A percentile compares a stretch with the other conserved stretches of the same genome.
Conservation (phyloP, 306 rosid species). For the Lotus japonicus region DNA sequence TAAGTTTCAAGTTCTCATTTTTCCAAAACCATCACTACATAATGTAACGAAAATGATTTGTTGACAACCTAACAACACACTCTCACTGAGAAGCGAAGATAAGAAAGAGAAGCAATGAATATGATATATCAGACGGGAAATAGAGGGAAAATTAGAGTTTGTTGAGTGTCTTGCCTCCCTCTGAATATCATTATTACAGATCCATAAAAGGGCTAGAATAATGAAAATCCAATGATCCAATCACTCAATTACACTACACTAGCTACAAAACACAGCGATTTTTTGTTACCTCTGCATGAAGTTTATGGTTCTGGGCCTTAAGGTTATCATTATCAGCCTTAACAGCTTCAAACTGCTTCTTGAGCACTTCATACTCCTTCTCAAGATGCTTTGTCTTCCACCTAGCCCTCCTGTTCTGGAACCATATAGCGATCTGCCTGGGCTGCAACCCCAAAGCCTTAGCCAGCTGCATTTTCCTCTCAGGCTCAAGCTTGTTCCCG, state of each 20-base stretch:
- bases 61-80: too few species aligned
- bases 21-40: neutral
- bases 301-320: slow-evolving; percentile 69
- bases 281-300: slow-evolving; percentile 58
- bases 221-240: neutral
- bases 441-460: slow-evolving; percentile 82
- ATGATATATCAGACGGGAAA: too few species aligned
- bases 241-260: neutral
- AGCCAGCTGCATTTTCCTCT: slow-evolving; percentile 79
- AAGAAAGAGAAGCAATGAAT: too few species aligned
- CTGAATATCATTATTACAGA: too few species aligned
- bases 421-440: slow-evolving; percentile 90
- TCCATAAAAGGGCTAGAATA: neutral
- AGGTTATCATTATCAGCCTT: slow-evolving; percentile 75
- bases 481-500: slow-evolving; percentile 94
- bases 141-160: too few species aligned
- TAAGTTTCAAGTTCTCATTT: neutral
- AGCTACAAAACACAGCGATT: neutral
- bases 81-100: too few species aligned
- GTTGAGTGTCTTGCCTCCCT: too few species aligned
- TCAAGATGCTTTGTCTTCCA: slow-evolving; percentile 95
- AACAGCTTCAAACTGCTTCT: slow-evolving; percentile 74
- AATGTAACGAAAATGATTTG: too few species aligned
- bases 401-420: slow-evolving; percentile 90
- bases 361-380: slow-evolving; percentile 68